Base-by-base conservation (phyloP, 1,284 basidiomycete species). In the Cryptococcus jaspeensis region DNA sequence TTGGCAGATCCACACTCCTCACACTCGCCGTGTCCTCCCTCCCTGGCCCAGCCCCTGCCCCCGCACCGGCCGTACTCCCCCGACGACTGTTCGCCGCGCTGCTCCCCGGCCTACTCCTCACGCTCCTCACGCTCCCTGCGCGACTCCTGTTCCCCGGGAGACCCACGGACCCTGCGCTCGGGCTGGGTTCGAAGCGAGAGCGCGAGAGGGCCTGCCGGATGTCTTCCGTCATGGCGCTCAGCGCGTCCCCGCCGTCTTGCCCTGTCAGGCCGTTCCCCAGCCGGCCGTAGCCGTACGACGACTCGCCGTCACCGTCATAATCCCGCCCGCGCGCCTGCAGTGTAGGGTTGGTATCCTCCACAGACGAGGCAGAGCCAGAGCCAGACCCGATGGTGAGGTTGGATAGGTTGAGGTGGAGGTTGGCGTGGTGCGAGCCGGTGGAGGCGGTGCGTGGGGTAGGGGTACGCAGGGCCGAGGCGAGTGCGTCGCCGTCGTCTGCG, bases 181-280 rank as follows among this genome's bases (percentile, higher is more conserved):
- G 64, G 61, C 20, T 55, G 49, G 55, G 52, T 18, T 69, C 66
- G 32, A 65, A 65, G 20, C 60, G 25, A 43, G 63, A 63, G 36
- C 65, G 43, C 9, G 57, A 56, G 36, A 73, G 54, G 0, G 70
- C 71, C 18, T 64, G 57, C n/a, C 64, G 55, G 25, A 78, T 63
- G 42, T 74, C 74, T 20, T 66, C 61, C 3, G 73, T 74, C 75
- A 75, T 76, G 5, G 63, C 65, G 39, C 60, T 61, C 52, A 70
- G 65, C 23, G 55, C 50, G 42, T 67, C 63, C 20, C 41, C 49
- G 5, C 53, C 53, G 4, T 36, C 42, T 20, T 46, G 16, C 15
- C 35, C 47, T 36, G 52, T 44, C 35, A 60, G 36, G n/a, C 65
- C 67, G 46, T 65, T 67, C 18, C 59, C 60, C 3, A 60, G n/a